A percentile compares a stretch with the other conserved stretches of the same genome.
Evolutionary conservation across 2,329 filamentous ascomycete genomes (phyloP).

Genomic region (Alternaria atra): DNA sequence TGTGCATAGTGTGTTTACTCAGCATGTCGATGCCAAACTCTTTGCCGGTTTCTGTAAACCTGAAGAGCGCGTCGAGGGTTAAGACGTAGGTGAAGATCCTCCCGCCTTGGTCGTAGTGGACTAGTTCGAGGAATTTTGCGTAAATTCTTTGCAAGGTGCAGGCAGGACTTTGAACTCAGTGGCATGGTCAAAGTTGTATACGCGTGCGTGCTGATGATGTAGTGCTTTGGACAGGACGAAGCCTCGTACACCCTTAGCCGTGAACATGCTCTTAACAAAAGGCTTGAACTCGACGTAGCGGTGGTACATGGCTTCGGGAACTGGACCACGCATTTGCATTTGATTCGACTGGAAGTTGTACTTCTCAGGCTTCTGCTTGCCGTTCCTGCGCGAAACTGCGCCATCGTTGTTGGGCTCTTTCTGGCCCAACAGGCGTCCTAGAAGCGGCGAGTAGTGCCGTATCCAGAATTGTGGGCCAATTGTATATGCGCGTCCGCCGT

Average conservation of each 20-base stretch:
- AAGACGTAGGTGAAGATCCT: conserved; percentile 92
- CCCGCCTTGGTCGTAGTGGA: conserved; percentile 84
- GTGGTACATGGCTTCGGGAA: conserved; percentile 83
- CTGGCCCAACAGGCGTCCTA: conserved; percentile 78
- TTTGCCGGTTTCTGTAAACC: conserved; percentile 94
- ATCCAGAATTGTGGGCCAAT: conserved; percentile 79
- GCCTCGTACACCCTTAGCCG: conserved; percentile 77
- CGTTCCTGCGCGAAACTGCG: conserved; percentile 52
- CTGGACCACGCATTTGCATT: conserved; percentile 84
- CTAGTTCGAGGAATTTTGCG: conserved; percentile 84
- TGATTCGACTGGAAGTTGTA: conserved; percentile 96
- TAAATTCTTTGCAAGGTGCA: conserved; percentile 73
- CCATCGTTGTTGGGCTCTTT: conserved; percentile 61
- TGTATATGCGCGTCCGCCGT: conserved; percentile 78
- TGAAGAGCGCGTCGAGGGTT: conserved; percentile 83
- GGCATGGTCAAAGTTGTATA: conserved; percentile 85
- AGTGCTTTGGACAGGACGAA: conserved; percentile 83
- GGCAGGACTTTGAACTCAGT: conserved; percentile 77
- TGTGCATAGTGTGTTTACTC: conserved; percentile 97
- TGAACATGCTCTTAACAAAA: conserved; percentile 90
- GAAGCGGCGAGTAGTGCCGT: conserved; percentile 87
- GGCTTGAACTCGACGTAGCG: conserved; percentile 93
- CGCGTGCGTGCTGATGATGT: conserved; percentile 86
- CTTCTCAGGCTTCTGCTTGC: conserved; percentile 64
- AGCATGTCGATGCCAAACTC: conserved; percentile 94